Percentiles rank a stretch among this genome's conserved stretches.
Evolutionary conservation across 352 stramenopile species (phyloP).

Genomic region (Thalassiosira exigua): DNA sequence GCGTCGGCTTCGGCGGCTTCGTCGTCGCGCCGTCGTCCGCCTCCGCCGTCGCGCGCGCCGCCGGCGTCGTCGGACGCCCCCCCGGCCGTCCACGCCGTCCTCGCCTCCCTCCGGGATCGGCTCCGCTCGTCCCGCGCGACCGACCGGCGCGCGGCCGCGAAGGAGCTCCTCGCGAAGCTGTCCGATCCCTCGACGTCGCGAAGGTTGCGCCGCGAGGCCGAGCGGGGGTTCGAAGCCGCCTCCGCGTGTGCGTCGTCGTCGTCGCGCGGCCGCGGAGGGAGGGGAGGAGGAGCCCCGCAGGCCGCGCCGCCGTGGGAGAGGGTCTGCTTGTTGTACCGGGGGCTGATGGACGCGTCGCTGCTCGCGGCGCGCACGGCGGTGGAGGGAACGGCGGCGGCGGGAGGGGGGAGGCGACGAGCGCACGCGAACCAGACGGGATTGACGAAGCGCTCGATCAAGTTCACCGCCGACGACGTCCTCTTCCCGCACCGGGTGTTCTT

Average conservation of each 20-base stretch:
- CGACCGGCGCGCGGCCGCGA: conserved; percentile 43
- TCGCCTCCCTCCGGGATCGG: no score
- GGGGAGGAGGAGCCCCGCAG: not conserved
- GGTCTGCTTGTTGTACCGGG: conserved; percentile 42
- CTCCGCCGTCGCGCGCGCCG: no score
- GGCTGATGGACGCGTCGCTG: conserved; percentile 52
- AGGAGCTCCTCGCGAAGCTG: conserved; percentile 48
- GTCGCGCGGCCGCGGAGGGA: not conserved
- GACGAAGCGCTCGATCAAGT: conserved; percentile 41
- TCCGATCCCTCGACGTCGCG: conserved; percentile 28
- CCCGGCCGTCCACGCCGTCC: no score
- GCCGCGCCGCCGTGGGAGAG: not conserved
- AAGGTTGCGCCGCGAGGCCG: conserved; percentile 47
- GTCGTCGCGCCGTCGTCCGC: no score
- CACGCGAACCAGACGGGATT: conserved; percentile 58
- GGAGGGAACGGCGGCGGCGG: not conserved
- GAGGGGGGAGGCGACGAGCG: no score
- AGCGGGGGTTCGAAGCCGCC: conserved; percentile 25
- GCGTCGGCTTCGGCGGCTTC: no score
- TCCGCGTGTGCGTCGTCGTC: not conserved
- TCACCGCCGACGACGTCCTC: conserved; percentile 58
- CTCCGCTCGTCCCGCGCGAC: conserved; percentile 40
- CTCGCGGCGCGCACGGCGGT: conserved; percentile 26
- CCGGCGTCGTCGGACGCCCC: no score
- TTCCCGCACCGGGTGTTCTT: conserved; percentile 71